Evolutionary conservation across 306 rosid species (phyloP).

Genomic region (Quercus engelmannii): DNA sequence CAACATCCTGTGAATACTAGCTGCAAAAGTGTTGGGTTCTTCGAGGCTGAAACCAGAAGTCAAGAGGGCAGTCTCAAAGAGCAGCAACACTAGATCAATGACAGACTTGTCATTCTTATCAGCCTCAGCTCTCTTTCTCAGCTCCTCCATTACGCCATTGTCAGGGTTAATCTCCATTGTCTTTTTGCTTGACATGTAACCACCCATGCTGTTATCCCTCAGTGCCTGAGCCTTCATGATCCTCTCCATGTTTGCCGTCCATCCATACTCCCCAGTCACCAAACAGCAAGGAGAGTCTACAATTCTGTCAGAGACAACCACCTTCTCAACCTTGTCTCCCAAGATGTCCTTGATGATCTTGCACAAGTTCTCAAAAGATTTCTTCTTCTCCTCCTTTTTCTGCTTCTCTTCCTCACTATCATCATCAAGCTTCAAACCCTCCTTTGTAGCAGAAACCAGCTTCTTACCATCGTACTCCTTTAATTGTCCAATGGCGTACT

Average conservation of each 20-base stretch:
- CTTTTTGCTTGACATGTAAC: conserved; percentile 75
- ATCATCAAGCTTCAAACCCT: conserved; percentile 60
- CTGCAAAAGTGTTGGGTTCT: conserved; percentile 61
- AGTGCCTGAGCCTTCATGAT: conserved; percentile 75
- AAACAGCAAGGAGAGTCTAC: conserved; percentile 73
- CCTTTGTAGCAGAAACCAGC: conserved; percentile 66
- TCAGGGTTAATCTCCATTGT: conserved; percentile 79
- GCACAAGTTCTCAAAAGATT: conserved; percentile 65
- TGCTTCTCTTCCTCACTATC: conserved; percentile 60
- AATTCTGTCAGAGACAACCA: conserved; percentile 61
- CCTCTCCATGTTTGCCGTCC: conserved; percentile 77
- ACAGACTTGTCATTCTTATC: conserved; percentile 64
- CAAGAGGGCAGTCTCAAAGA: conserved; percentile 57
- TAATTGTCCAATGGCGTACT: conserved; percentile 61
- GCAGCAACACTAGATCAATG: conserved; percentile 61
- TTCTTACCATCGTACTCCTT: conserved; percentile 72
- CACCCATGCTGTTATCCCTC: conserved; percentile 62
- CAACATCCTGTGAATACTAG: conserved; percentile 72
- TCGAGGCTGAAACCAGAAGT: conserved; percentile 78
- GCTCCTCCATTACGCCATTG: conserved; percentile 69
- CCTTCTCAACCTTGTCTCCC: conserved; percentile 67
- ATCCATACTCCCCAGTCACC: conserved; percentile 74
- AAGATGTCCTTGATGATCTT: conserved; percentile 52
- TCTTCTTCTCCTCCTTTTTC: conserved; percentile 59
- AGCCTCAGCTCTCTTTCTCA: conserved; percentile 64